Percentiles rank a stretch among this genome's conserved stretches.
phyloP scores from a whole-genome alignment of 2,329 filamentous ascomycete species.

The Emmonsiellopsis sp. region DNA sequence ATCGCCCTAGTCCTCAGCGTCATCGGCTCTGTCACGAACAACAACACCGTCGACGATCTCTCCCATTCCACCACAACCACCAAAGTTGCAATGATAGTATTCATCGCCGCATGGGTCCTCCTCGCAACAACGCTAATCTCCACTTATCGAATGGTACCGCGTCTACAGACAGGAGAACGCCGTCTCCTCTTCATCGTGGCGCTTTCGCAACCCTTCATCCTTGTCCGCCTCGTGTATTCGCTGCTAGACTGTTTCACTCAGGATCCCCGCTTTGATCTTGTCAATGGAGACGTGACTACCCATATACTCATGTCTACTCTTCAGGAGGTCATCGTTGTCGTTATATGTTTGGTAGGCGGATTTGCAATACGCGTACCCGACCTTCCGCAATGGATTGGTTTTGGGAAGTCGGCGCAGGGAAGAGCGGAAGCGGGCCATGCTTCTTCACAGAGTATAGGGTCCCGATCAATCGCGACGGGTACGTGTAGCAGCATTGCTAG shows the following conservation, averaged over 20 bases:
- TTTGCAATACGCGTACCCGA: too few species aligned
- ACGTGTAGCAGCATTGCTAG: too few species aligned
- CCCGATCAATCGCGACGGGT: too few species aligned
- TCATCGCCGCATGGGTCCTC: conserved; percentile 32
- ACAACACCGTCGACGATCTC: conserved; percentile 20
- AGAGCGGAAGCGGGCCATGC: too few species aligned
- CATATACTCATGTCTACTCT: conserved; percentile 40
- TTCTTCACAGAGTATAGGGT: too few species aligned
- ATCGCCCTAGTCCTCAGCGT: conserved; percentile 31
- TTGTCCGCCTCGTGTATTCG: conserved; percentile 42
- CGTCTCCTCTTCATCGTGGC: conserved; percentile 37
- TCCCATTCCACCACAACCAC: conserved; percentile 24
- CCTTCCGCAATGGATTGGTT: too few species aligned
- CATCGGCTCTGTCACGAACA: conserved; percentile 29
- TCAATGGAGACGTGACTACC: conserved; percentile 31
- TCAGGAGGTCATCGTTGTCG: conserved; percentile 42
- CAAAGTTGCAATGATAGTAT: conserved; percentile 35
- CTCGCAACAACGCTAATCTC: conserved; percentile 26
- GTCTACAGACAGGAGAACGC: conserved; percentile 36
- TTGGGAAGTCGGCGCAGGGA: too few species aligned
- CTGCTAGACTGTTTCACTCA: conserved; percentile 34
- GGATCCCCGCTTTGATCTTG: conserved; percentile 34
- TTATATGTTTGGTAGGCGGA: conserved; percentile 29
- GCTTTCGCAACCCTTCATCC: conserved; percentile 39
- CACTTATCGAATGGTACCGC: conserved; percentile 19